Percentiles rank a stretch among this genome's conserved stretches.
Evolutionary conservation across 139 green algal species (phyloP).

Genomic region (Chara braunii): DNA sequence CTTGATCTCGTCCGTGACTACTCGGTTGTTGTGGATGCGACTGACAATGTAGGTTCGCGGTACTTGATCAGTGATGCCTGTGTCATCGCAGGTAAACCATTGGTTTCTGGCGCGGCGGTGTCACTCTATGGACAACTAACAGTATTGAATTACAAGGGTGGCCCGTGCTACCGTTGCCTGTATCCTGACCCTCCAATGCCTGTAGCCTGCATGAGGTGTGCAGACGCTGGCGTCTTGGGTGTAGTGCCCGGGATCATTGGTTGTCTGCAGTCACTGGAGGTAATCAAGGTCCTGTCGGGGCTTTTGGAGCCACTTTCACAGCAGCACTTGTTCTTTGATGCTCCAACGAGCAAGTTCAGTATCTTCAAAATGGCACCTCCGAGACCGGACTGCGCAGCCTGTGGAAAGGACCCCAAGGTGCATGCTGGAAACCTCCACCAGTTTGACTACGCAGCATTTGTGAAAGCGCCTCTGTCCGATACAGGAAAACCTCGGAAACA

Average conservation of each 20-base stretch:
- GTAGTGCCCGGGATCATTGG: slow-evolving; percentile 74
- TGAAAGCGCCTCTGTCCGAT: too few relatives aligned
- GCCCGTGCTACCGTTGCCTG: slow-evolving; percentile 75
- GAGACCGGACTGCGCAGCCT: slow-evolving; percentile 7
- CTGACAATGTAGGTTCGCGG: slow-evolving; percentile 83
- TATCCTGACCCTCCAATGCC: slow-evolving; percentile 70
- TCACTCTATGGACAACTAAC: slow-evolving; percentile 64
- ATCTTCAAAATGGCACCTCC: too few relatives aligned
- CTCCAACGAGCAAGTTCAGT: slow-evolving; percentile 10
- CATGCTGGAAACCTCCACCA: background rate
- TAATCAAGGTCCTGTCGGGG: slow-evolving; percentile 61
- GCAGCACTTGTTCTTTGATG: slow-evolving; percentile 32
- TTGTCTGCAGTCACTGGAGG: slow-evolving; percentile 83
- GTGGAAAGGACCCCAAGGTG: slow-evolving; percentile 11
- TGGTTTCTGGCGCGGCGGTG: slow-evolving; percentile 84
- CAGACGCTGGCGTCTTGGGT: slow-evolving; percentile 84
- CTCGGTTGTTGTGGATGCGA: slow-evolving; percentile 84
- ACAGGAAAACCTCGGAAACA: too few relatives aligned
- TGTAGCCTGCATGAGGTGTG: slow-evolving; percentile 74
- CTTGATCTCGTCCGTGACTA: slow-evolving; percentile 43
- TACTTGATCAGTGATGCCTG: slow-evolving; percentile 80
- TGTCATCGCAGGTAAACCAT: slow-evolving; percentile 52
- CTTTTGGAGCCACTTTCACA: slow-evolving; percentile 2
- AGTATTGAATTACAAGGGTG: slow-evolving; percentile 61
- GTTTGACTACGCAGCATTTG: slow-evolving; percentile 15